These are phyloP conservation scores for Yamadazyma trypodendri DNA, from an alignment of 1,139 yeast species.

Conservation along the genomic window DNA sequence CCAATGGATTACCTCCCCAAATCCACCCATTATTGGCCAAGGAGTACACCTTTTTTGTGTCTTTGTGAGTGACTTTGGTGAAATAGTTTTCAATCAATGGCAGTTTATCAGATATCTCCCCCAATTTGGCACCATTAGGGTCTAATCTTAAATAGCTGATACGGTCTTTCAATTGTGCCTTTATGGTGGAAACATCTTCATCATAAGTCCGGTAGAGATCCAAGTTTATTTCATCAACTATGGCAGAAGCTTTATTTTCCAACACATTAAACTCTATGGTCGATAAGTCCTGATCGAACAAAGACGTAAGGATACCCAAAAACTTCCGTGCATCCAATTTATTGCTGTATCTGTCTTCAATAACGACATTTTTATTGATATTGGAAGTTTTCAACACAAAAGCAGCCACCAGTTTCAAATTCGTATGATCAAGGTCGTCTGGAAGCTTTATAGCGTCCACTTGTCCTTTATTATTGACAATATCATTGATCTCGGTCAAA, in stretches of 20 bases:
- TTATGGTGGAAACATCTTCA: conserved; percentile 61
- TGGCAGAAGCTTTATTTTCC: conserved; percentile 43
- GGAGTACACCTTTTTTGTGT: conserved; percentile 59
- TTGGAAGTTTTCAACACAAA: conserved; percentile 48
- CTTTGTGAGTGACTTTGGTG: conserved; percentile 55
- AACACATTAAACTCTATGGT: conserved; percentile 29
- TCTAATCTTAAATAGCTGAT: conserved; percentile 76
- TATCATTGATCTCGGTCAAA: conserved; percentile 18
- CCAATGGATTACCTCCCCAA: conserved; percentile 94
- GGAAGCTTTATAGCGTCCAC: conserved; percentile 31
- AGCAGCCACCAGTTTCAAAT: conserved; percentile 46
- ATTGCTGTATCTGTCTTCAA: conserved; percentile 50
- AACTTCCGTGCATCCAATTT: conserved; percentile 50
- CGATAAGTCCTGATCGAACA: conserved; percentile 35
- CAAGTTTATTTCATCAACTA: conserved; percentile 75
- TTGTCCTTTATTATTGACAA: conserved; percentile 2
- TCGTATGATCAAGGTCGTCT: conserved; percentile 25
- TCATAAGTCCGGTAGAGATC: conserved; percentile 76
- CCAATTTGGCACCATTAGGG: conserved; percentile 75
- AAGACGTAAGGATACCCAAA: conserved; percentile 39
- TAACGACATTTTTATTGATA: conserved; percentile 20
- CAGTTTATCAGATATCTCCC: conserved; percentile 49
- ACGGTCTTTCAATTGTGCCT: conserved; percentile 70
- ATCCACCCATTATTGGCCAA: conserved; percentile 98
- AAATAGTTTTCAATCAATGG: conserved; percentile 89